A percentile compares a stretch with the other conserved stretches of the same genome.
Conservation (phyloP, 805 yeast species). For the Metschnikowia henanensis region DNA sequence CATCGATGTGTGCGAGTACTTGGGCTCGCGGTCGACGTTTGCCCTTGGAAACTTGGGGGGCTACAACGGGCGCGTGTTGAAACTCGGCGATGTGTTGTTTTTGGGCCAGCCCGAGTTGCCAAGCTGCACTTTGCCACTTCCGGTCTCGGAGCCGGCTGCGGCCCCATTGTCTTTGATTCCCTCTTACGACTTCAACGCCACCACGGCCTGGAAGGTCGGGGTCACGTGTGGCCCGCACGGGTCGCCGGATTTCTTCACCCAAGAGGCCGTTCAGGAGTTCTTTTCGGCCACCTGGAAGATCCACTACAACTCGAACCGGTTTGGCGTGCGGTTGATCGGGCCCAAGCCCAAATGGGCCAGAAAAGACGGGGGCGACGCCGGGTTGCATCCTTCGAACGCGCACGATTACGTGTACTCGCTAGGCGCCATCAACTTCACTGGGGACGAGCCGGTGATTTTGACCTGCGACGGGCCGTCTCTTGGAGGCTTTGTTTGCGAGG, state of each 20-base stretch:
- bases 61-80: slow-evolving; percentile 86
- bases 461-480: slow-evolving; percentile 98
- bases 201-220: slow-evolving; percentile 76
- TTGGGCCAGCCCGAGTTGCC: slow-evolving; percentile 74
- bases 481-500: slow-evolving; percentile 97
- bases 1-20: slow-evolving; percentile 88
- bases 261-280: slow-evolving; percentile 73
- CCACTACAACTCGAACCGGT: slow-evolving; percentile 95
- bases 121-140: slow-evolving; percentile 70
- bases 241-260: slow-evolving; percentile 88
- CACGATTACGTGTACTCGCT: slow-evolving; percentile 96
- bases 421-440: slow-evolving; percentile 97
- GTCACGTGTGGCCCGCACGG: slow-evolving; percentile 99
- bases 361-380: slow-evolving; percentile 96
- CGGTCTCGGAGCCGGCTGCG: slow-evolving; percentile 60
- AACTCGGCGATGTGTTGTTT: slow-evolving; percentile 89
- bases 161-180: slow-evolving; percentile 63
- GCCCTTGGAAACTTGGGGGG: slow-evolving; percentile 95
- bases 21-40: slow-evolving; percentile 96
- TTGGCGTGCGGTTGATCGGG: slow-evolving; percentile 92
- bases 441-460: slow-evolving; percentile 96
- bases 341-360: slow-evolving; percentile 98
- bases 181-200: slow-evolving; percentile 33
- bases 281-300: slow-evolving; percentile 85
- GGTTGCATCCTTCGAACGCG: slow-evolving; percentile 97